Conservation (phyloP, 306 rosid species). For the barrel medic (Medicago truncatula) region MtrunA17r5.0-ANR NC_053047.1:476001-476500, state of each 20-base stretch:
- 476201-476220: conserved; percentile 8
- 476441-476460: conserved; percentile 65
- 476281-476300: conserved; percentile 27
- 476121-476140: conserved; percentile 13
- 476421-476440: conserved; percentile 54
- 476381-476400: conserved; percentile 80
- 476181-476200: conserved; percentile 33
- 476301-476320: conserved; percentile 33
- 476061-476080: background rate
- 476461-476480: conserved; percentile 65
- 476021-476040: conserved; percentile 8
- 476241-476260: conserved; percentile 32
- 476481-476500: conserved; percentile 68
- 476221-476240: conserved; percentile 31
- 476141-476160: conserved; percentile 23
- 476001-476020: background rate
- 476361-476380: conserved; percentile 82
- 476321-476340: conserved; percentile 89
- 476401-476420: conserved; percentile 70
- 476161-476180: conserved; percentile 26
- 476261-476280: conserved; percentile 34
- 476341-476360: conserved; percentile 72
- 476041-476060: background rate
- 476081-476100: background rate
- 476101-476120: background rate